phyloP scores from a whole-genome alignment of 2,329 filamentous ascomycete genomes.

The Fusarium sp. region DNA sequence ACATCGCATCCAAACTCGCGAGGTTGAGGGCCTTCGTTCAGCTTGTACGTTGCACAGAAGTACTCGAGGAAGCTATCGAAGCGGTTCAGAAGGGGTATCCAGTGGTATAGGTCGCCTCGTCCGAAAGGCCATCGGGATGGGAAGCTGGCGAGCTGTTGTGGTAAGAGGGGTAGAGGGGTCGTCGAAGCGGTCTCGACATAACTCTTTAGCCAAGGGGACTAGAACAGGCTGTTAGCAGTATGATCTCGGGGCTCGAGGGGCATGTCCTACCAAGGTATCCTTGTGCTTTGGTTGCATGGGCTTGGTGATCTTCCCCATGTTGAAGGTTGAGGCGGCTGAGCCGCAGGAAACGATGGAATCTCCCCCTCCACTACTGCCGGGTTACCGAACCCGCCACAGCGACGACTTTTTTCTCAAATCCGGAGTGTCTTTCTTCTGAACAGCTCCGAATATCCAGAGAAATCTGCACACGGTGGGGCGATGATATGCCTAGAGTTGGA shows the following conservation, averaged over 20 bases:
- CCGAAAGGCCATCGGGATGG: conserved; percentile 95
- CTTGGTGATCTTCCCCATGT: conserved; percentile 77
- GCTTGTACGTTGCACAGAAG: conserved; percentile 83
- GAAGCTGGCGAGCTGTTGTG: conserved; percentile 81
- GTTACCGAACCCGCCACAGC: conserved; percentile 50
- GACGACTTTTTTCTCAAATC: conserved; percentile 52
- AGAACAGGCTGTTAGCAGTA: conserved; percentile 43
- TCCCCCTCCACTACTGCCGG: conserved; percentile 69
- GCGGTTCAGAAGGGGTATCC: conserved; percentile 93
- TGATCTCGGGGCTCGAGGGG: not conserved
- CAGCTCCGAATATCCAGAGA: conserved; percentile 41
- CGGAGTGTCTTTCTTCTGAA: conserved; percentile 49
- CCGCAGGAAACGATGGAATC: conserved; percentile 62
- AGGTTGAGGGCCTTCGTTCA: conserved; percentile 83
- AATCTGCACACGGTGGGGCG: conserved; percentile 21
- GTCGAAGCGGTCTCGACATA: conserved; percentile 80
- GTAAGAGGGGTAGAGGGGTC: conserved; percentile 79
- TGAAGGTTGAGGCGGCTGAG: conserved; percentile 68
- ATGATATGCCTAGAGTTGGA: conserved; percentile 11
- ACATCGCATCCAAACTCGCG: conserved; percentile 78
- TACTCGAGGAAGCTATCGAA: conserved; percentile 90
- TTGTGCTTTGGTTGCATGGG: conserved; percentile 74
- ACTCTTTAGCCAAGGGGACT: conserved; percentile 89
- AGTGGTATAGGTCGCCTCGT: conserved; percentile 95
- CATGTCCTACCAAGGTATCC: conserved; percentile 70